Base-by-base conservation (phyloP, 441 rosid genomes). In the Geranium incanum region DNA sequence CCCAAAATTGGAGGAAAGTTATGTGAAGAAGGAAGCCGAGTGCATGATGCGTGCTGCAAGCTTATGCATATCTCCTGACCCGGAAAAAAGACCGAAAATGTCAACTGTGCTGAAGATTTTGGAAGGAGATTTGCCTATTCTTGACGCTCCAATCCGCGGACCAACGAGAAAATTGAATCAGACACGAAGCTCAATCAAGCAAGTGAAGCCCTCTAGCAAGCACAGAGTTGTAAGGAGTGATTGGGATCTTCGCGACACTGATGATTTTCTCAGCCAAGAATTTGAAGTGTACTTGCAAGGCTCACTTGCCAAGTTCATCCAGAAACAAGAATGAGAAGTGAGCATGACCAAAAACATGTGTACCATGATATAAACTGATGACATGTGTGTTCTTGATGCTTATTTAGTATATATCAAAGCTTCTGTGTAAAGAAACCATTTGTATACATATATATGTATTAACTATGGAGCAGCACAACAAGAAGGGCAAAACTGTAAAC, bases 21-120 rank as follows among this genome's bases (percentile, higher is more conserved):
- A 77, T 12, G 77, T 39, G 33, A 75, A 75, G 69, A 73, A 70
- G 21, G 82, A 87, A 78, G 81, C 78, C 6, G 38, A 82, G 5
- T 76, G 74, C 64, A 80, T 87, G 88, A 76, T 87, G 70, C 75
- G 75, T 50, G 85, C 86, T 13, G 87, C 90, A 15, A 72, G 79
- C 11, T 74, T 83, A 74, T 87, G 91, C 38, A 74, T 81, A 43
- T 79, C 79, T 1, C 71, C 81, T n/a, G 69, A 79, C 50, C 85
- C 87, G 7, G 83, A 79, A 60, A 71, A 68, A 59, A 81, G 87
- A 71, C 87, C 88, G 18, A 74, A 78, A 57, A 87, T 85, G 85
- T 85, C 87, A 39, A 76, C 80, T 88, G 86, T 84, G 62, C 59
- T 87, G 68, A 80, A 79, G 76, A 76, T 85, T 66, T 68, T 85